These are phyloP conservation scores for Gymnopilus junonius DNA, from an alignment of 768 basidiomycete species.

Conservation along the genomic window DNA sequence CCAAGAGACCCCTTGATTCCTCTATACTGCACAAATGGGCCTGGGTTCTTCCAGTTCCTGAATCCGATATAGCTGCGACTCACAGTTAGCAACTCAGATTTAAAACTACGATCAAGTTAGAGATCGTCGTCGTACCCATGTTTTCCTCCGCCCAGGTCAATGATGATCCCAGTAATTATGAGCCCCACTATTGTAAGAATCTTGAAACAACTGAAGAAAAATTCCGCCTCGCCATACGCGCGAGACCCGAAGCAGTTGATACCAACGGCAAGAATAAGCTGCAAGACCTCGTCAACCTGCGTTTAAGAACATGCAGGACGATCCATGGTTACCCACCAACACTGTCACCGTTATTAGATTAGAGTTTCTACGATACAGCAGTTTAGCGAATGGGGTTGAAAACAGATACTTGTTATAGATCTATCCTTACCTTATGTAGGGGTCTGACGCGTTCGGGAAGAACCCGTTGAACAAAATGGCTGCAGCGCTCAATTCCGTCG, in stretches of 20 bases:
- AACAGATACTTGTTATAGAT: not conserved
- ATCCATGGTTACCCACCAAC: conserved; percentile 3
- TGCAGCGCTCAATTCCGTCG: conserved; percentile 20
- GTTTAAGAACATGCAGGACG: not conserved
- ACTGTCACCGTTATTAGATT: conserved; percentile 16
- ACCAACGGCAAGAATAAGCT: conserved; percentile 14
- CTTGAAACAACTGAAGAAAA: conserved; percentile 53
- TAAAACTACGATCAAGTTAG: not conserved
- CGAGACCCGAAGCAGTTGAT: conserved; percentile 41
- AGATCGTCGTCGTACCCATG: conserved; percentile 22
- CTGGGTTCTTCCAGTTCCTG: conserved; percentile 41
- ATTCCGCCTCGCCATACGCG: conserved; percentile 48
- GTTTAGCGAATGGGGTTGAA: not conserved
- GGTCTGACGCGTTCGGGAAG: conserved; percentile 7
- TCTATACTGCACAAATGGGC: conserved; percentile 23
- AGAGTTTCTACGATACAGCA: conserved; percentile 1
- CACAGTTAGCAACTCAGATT: not conserved
- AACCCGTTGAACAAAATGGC: conserved; percentile 21
- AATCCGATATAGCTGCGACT: conserved; percentile 38
- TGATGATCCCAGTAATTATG: conserved; percentile 50
- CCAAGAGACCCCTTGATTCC: conserved; percentile 17
- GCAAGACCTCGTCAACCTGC: not conserved
- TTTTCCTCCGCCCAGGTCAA: conserved; percentile 55
- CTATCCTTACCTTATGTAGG: conserved; percentile 11
- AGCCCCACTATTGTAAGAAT: conserved; percentile 44